Conservation (phyloP, 257 asterid genomes). For the Nicotiana benthamiana region DNA sequence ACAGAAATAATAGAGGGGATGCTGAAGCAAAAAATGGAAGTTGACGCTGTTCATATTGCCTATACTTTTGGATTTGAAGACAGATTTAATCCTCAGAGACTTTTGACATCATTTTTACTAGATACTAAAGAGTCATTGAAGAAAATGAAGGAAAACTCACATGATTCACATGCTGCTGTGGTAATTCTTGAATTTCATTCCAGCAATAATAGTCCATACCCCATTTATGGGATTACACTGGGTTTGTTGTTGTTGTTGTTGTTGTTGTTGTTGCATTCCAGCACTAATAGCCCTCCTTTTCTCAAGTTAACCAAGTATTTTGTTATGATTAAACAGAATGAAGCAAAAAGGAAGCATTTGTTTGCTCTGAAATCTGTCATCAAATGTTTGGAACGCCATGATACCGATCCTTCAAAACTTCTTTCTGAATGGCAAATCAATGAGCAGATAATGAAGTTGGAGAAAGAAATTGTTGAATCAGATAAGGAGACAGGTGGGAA, state of each 20-base stretch:
- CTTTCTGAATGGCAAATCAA: conserved; percentile 71
- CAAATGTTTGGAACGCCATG: conserved; percentile 53
- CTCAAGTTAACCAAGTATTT: conserved; percentile 8
- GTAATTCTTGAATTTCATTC: conserved; percentile 21
- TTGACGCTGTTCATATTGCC: conserved; percentile 59
- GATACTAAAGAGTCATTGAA: conserved; percentile 43
- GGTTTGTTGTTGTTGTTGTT: no score
- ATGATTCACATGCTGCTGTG: conserved; percentile 33
- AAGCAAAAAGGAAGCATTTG: conserved; percentile 55
- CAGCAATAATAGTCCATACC: neutral
- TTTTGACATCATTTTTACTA: conserved; percentile 46
- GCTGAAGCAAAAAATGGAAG: conserved; percentile 53
- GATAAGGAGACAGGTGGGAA: conserved; percentile 15
- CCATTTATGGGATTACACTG: no score
- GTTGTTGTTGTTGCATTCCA: neutral
- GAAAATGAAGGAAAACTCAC: conserved; percentile 28
- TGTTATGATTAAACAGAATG: conserved; percentile 35
- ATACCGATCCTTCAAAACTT: conserved; percentile 43
- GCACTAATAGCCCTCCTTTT: neutral
- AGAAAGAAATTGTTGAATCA: conserved; percentile 30
- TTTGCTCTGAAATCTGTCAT: conserved; percentile 42
- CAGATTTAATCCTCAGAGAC: conserved; percentile 37
- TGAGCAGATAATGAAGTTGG: conserved; percentile 39
- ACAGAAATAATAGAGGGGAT: conserved; percentile 53
- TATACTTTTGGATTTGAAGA: conserved; percentile 61